These are phyloP conservation scores for Metarhizium anisopliae DNA, from an alignment of 2,329 filamentous ascomycete species.

Conservation along the genomic window DNA sequence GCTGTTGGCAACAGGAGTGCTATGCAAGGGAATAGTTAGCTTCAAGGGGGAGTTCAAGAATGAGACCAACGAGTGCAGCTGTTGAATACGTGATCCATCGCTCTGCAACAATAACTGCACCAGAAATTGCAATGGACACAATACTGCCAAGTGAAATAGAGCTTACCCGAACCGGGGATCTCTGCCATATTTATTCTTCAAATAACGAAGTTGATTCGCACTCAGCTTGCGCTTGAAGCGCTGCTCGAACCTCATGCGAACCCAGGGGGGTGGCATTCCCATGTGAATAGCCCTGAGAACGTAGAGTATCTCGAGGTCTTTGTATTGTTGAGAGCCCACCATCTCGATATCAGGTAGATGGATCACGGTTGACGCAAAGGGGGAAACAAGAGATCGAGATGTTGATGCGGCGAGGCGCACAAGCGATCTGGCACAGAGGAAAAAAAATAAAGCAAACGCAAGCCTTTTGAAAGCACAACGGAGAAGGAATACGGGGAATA, in stretches of 20 bases:
- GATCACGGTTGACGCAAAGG: neutral
- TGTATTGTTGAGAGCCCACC: conserved; percentile 27
- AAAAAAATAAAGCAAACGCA: neutral
- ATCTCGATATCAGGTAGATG: conserved; percentile 11
- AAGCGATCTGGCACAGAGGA: neutral
- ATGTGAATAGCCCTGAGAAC: conserved; percentile 20
- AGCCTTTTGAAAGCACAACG: neutral
- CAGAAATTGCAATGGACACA: neutral
- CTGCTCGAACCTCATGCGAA: conserved; percentile 17
- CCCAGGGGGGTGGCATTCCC: conserved; percentile 15
- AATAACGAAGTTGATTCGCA: conserved; percentile 28
- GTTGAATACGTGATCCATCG: no score
- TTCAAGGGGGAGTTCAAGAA: neutral
- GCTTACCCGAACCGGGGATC: conserved; percentile 29
- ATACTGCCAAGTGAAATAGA: neutral
- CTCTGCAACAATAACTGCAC: no score
- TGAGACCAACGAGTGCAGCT: no score
- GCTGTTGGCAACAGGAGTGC: neutral
- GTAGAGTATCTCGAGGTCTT: conserved; percentile 24
- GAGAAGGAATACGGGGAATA: neutral
- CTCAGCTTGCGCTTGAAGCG: conserved; percentile 21
- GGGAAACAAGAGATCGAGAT: neutral
- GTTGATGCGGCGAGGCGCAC: neutral
- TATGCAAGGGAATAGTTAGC: neutral
- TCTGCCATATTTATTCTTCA: conserved; percentile 31